Evolutionary conservation across 83 land plant species (phyloP).

Genomic region (Diphasiastrum complanatum): DNA sequence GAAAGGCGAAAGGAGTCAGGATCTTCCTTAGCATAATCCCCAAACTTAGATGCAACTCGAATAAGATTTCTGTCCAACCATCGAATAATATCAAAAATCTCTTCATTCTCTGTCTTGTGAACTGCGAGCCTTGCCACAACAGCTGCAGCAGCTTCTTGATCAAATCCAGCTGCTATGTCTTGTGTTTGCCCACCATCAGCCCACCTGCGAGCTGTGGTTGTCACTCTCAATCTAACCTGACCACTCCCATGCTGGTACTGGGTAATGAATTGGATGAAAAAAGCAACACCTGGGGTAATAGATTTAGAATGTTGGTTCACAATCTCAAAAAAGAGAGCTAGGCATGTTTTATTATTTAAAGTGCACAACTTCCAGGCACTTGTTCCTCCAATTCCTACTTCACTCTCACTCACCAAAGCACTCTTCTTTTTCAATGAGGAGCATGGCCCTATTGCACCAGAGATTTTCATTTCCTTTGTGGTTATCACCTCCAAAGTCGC

Average conservation of each 20-base stretch:
- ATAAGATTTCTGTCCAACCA: conserved; percentile 81
- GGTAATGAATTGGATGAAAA: conserved; percentile 85
- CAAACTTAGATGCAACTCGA: conserved; percentile 78
- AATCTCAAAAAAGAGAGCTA: conserved; percentile 82
- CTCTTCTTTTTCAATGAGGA: conserved; percentile 52
- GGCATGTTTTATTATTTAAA: conserved; percentile 58
- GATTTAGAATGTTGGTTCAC: conserved; percentile 37
- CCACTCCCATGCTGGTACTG: conserved; percentile 65
- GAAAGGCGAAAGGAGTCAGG: conserved; percentile 84
- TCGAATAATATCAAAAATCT: conserved; percentile 63
- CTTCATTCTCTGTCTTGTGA: conserved; percentile 53
- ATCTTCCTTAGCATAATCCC: conserved; percentile 83
- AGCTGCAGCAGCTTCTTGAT: conserved; percentile 97
- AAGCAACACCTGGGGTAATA: conserved; percentile 52
- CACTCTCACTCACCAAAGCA: conserved; percentile 63
- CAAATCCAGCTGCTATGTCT: conserved; percentile 74
- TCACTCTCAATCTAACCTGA: conserved; percentile 59
- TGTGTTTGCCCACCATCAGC: conserved; percentile 45
- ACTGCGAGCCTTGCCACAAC: conserved; percentile 83
- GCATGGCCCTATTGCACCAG: conserved; percentile 96
- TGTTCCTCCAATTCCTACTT: conserved; percentile 83
- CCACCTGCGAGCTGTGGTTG: conserved; percentile 93
- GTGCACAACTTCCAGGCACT: conserved; percentile 78
- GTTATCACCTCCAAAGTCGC: conserved; percentile 85
- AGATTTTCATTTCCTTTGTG: conserved; percentile 68